Base-by-base conservation (phyloP, 257 asterid genomes). In the Rauvolfia tetraphylla region DNA sequence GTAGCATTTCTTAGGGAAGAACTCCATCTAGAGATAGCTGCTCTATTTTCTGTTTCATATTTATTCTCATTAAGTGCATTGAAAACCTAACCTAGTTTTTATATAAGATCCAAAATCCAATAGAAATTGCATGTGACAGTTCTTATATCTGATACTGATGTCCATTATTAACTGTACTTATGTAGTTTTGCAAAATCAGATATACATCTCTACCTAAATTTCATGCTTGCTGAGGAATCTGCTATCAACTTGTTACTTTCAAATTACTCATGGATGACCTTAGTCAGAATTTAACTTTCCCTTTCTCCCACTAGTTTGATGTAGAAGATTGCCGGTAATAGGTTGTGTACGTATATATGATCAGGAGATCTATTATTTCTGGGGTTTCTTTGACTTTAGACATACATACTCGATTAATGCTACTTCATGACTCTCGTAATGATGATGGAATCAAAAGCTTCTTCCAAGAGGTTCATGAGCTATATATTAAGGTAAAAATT, bases 381-480 rank as follows among this genome's bases (percentile, higher is more conserved):
- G 18, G 41, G 80, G 76, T 81, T 85, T 86, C 84, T 84, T 88
- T 90, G 72, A 92, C 91, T 81, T 66, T 75, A 75, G 79, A 76
- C 73, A 58, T 87, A 95, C 99, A 95, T 89, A 92, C 98, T 75
- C 95, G 97, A 82, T 57, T 92, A 77, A 92, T 92, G 99, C 87
- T 95, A 85, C 99, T 95, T 84, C 99, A 95, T 38, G 99, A 95
- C 87, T 86, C 99, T 68, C 97, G 96, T 71, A 95, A 95, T 80
- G 99, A 95, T 63, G 98, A 92, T 84, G 99, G 99, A 72, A 92
- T 95, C 85, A 95, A 95, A 86, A 95, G 96, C 87, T 92, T 95
- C 90, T 95, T 95, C 82, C 98, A 92, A 79, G 97, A 93, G 83
- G 98, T 93, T 79, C 98, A 93, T 76, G 97, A 93, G 84, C 91